These are phyloP conservation scores for Kwoniella sp. DNA, from an alignment of 768 basidiomycete species.

Conservation along the genomic window DNA sequence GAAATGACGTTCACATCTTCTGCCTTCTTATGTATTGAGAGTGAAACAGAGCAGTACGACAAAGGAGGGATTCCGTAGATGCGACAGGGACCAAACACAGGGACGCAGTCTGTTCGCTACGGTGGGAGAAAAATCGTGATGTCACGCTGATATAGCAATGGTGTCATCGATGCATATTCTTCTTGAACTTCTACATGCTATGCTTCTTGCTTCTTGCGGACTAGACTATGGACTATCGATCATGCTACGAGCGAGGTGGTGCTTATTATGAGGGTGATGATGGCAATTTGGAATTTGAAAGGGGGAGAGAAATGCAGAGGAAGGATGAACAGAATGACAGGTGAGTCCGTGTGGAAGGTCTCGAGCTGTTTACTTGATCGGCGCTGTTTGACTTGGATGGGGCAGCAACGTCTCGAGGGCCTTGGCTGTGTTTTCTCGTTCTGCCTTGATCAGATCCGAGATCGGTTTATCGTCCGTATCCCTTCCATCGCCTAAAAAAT, in stretches of 20 bases:
- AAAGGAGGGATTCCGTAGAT: background rate
- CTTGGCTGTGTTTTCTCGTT: conserved; percentile 20
- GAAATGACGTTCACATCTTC: no score
- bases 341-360: background rate
- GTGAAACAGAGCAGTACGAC: no score
- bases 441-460: conserved; percentile 22
- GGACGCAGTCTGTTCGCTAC: background rate
- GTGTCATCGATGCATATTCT: background rate
- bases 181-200: background rate
- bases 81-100: background rate
- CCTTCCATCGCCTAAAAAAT: conserved; percentile 11
- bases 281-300: no score
- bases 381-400: conserved; percentile 15
- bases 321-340: no score
- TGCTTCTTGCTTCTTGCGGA: no score
- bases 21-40: no score
- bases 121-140: background rate
- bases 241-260: background rate
- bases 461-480: conserved; percentile 20
- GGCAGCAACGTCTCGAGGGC: conserved; percentile 24
- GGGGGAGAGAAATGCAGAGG: no score
- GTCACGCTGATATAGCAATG: background rate
- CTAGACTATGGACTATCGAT: background rate
- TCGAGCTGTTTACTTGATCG: conserved; percentile 11
- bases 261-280: no score